Evolutionary conservation across 176 grass and related monocot genomes (phyloP), one percentile per base, ranked within the genome.

Genomic region (Rhynchospora tenuis): DNA sequence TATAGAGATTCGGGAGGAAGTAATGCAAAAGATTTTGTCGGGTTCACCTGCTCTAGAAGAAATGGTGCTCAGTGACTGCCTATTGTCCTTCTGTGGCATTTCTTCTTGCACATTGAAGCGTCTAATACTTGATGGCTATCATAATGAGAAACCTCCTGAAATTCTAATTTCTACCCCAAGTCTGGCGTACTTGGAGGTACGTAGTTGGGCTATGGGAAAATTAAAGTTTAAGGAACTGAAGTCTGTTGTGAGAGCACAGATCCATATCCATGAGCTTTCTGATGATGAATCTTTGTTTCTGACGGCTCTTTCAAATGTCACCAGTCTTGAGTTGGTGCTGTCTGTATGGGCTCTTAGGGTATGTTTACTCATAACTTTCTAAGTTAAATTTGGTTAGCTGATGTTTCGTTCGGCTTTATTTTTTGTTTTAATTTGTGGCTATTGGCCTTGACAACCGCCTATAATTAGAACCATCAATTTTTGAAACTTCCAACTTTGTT

Each of bases 271-370:
- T 16, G 73, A 55, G 22, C 54, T 29, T 17, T 22, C 6, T 9
- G 73, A 55, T 55, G 73, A 76, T 47, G 48, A 76, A 12, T 47
- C 73, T 76, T 1, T 76, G 46, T 76, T 55, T 54, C 48, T 76
- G 23, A 76, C 24, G 2, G 73, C 47, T 55, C 73, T 76, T 54
- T 76, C 73, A 29, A 76, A 76, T 54, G 73, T 48, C 22, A 76
- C 48, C 7, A 29, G 29, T 19, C 73, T 76, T 8, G 48, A 76
- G 23, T 76, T 76, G 16, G 23, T 55, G 73, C 48, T 76, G 46
- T 51, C 23, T 54, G 48, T 29, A 54, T 76, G 73, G 73, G 48
- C 14, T 76, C 22, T 29, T 1, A 52, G 6, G 48, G 73, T 76
- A 55, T 19, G 73, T 16, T 16, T 54, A 51, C n/a, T 51, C 71